Conservation (phyloP, 768 basidiomycete genomes). For the Mycena crocata region DNA sequence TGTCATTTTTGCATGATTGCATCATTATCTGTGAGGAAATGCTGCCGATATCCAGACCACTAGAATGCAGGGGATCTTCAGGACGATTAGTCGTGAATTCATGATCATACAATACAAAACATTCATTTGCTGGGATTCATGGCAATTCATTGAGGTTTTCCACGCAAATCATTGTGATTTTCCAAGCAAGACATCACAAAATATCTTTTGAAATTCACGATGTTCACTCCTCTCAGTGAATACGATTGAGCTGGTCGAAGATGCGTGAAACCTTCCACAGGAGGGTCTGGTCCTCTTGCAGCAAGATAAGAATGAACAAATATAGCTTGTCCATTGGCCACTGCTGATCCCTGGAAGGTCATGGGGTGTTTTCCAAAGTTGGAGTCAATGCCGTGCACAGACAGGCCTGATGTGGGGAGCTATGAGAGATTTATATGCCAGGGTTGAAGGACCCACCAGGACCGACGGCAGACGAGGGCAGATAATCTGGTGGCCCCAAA, state of each 20-base stretch:
- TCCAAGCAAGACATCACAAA: too few relatives aligned
- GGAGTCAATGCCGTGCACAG: neutral
- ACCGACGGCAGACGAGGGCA: neutral
- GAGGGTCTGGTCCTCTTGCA: conserved; percentile 9
- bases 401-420: neutral
- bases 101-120: too few relatives aligned
- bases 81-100: too few relatives aligned
- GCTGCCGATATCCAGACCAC: too few relatives aligned
- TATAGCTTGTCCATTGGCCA: conserved; percentile 3
- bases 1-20: too few relatives aligned
- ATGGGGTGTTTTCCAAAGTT: neutral
- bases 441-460: neutral
- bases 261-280: conserved; percentile 15
- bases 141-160: too few relatives aligned
- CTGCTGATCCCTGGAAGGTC: neutral
- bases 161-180: too few relatives aligned
- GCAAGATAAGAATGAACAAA: conserved; percentile 6
- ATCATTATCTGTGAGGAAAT: too few relatives aligned
- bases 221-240: too few relatives aligned
- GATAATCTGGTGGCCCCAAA: neutral
- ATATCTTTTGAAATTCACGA: too few relatives aligned
- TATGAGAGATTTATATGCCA: neutral
- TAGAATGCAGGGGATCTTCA: too few relatives aligned
- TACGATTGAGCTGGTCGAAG: conserved; percentile 26
- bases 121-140: too few relatives aligned